These are phyloP conservation scores for Ogataea naganishii DNA, from an alignment of 805 yeast genomes.

Conservation along the genomic window DNA sequence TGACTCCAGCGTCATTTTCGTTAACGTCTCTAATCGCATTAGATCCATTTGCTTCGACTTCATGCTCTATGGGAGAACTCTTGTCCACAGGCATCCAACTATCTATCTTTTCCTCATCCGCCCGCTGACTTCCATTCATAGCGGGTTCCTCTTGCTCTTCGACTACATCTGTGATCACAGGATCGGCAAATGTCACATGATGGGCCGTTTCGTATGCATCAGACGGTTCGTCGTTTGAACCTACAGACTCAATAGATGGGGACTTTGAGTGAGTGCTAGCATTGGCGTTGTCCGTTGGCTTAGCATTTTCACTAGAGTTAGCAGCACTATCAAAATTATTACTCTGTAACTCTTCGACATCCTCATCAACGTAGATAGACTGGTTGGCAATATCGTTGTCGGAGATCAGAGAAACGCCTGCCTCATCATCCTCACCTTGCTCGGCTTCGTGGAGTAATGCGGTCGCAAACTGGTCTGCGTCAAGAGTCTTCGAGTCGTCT, in stretches of 20 bases:
- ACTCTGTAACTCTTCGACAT: conserved; percentile 1
- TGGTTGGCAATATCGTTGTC: conserved; percentile 13
- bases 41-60: no score
- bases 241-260: not conserved
- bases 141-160: no score
- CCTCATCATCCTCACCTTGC: conserved; percentile 4
- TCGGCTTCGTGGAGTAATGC: conserved; percentile 16
- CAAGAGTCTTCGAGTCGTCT: conserved; percentile 6
- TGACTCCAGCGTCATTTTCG: not conserved
- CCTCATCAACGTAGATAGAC: conserved; percentile 15
- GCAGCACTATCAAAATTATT: no score
- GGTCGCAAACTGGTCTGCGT: conserved; percentile 18
- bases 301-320: no score
- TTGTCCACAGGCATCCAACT: no score
- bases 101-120: no score
- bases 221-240: not conserved
- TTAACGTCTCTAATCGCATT: not conserved
- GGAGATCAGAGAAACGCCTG: conserved; percentile 2
- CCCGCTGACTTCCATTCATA: no score
- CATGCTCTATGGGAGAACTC: no score
- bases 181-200: conserved; percentile 2
- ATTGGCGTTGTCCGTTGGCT: not conserved
- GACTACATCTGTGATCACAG: conserved; percentile 2
- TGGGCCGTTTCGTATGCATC: not conserved
- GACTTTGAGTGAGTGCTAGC: not conserved